Percentiles rank a stretch among this genome's conserved stretches.
phyloP scores from a whole-genome alignment of 257 asterid species.

The Jaltomata sinuosa region DNA sequence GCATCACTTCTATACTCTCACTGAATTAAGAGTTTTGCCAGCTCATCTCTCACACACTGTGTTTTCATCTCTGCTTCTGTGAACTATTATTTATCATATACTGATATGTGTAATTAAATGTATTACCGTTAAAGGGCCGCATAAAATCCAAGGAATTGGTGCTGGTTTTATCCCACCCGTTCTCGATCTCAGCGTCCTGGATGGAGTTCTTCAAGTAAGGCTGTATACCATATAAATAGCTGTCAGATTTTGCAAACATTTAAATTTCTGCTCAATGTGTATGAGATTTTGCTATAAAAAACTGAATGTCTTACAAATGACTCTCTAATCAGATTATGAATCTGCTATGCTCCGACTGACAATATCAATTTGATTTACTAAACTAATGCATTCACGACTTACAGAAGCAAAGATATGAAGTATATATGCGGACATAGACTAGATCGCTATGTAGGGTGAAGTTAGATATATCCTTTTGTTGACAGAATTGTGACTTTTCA shows the following conservation, averaged over 20 bases:
- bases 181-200: conserved; percentile 26
- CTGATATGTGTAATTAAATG: neutral
- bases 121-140: conserved; percentile 16
- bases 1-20: neutral
- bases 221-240: neutral
- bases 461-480: neutral
- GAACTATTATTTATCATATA: neutral
- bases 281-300: neutral
- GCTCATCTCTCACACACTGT: neutral
- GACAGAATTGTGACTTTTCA: neutral
- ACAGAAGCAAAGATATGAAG: neutral
- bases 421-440: neutral
- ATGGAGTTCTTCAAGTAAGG: conserved; percentile 34
- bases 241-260: neutral
- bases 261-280: neutral
- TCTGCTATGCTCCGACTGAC: neutral
- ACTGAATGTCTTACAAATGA: neutral
- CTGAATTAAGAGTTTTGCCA: neutral
- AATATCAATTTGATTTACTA: neutral
- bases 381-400: neutral
- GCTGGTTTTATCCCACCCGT: conserved; percentile 29
- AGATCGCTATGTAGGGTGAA: neutral
- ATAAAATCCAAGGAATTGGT: conserved; percentile 46
- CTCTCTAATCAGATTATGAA: neutral
- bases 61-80: neutral